Percentiles rank a stretch among this genome's conserved stretches.
phyloP scores from a whole-genome alignment of 2,329 filamentous ascomycete species.

The Aspergillus niger region DNA sequence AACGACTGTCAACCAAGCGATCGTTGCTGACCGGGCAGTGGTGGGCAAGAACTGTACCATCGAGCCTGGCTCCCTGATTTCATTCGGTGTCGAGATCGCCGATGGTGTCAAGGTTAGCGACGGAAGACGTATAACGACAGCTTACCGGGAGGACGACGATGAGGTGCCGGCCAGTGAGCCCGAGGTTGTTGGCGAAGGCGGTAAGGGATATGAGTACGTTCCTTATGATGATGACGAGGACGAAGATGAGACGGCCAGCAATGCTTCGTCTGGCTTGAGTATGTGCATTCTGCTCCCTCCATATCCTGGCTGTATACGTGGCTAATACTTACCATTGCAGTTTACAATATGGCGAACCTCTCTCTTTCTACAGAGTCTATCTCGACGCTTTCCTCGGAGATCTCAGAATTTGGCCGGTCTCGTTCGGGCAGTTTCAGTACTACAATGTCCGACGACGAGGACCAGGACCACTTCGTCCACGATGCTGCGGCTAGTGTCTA shows the following conservation, averaged over 20 bases:
- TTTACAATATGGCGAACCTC: conserved; percentile 55
- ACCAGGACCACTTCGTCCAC: conserved; percentile 71
- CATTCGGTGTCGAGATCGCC: conserved; percentile 72
- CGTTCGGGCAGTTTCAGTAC: conserved; percentile 73
- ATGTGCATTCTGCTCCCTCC: conserved; percentile 17
- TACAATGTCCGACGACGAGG: conserved; percentile 65
- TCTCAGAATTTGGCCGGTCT: conserved; percentile 55
- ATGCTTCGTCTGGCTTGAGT: conserved; percentile 50
- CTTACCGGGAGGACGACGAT: conserved; percentile 48
- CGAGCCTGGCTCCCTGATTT: conserved; percentile 73
- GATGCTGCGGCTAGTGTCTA: conserved; percentile 86
- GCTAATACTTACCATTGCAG: conserved; percentile 27
- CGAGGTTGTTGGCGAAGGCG: conserved; percentile 58
- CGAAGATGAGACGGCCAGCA: conserved; percentile 65
- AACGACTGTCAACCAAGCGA: conserved; percentile 67
- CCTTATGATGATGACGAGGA: conserved; percentile 68
- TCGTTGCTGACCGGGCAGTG: conserved; percentile 72
- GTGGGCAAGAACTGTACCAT: conserved; percentile 73
- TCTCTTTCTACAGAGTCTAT: conserved; percentile 57
- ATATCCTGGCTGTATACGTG: background rate
- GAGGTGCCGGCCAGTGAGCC: conserved; percentile 50
- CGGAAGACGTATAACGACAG: conserved; percentile 47
- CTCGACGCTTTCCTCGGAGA: conserved; percentile 63
- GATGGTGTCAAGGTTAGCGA: conserved; percentile 55
- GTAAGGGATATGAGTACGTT: conserved; percentile 66